Conservation (phyloP, 208 protist species). For the Acanthamoeba culbertsoni region DNA sequence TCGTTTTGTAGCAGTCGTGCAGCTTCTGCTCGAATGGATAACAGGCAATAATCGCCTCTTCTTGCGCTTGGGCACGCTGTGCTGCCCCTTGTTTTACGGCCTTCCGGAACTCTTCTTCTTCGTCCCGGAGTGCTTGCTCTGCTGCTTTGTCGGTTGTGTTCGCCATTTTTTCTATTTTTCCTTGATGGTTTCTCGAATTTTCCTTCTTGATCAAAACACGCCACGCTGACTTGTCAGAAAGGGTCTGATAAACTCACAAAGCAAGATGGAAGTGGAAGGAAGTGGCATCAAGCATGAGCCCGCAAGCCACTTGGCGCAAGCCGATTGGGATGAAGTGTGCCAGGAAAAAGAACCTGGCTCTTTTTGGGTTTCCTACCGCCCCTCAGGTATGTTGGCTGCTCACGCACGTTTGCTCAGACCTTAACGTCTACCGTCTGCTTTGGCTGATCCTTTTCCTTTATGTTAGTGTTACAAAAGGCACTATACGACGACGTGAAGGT, state of each 20-base stretch:
- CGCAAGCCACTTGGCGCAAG: neutral
- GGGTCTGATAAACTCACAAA: neutral
- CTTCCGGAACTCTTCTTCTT: neutral
- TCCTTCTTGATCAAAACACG: neutral
- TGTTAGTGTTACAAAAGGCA: neutral
- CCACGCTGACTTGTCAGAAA: neutral
- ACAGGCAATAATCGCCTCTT: neutral
- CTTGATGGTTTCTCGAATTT: neutral
- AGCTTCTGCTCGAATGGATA: neutral
- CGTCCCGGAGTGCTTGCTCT: neutral
- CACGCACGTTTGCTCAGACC: neutral
- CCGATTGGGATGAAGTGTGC: conserved; percentile 8
- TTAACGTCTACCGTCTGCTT: neutral
- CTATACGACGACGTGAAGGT: conserved; percentile 29
- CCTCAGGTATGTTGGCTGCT: neutral
- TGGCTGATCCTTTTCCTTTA: neutral
- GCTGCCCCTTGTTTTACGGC: neutral
- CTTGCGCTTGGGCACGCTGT: neutral
- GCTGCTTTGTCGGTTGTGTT: neutral
- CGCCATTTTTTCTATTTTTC: neutral
- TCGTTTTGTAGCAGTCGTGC: neutral
- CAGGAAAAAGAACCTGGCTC: neutral
- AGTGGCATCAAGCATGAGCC: neutral
- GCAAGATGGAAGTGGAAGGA: neutral
- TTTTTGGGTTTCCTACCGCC: conserved; percentile 1